Percentiles rank a stretch among this genome's conserved stretches.
These are phyloP conservation scores for Cydonia oblonga DNA, from an alignment of 331 rosid genomes.

Conservation along the genomic window DNA sequence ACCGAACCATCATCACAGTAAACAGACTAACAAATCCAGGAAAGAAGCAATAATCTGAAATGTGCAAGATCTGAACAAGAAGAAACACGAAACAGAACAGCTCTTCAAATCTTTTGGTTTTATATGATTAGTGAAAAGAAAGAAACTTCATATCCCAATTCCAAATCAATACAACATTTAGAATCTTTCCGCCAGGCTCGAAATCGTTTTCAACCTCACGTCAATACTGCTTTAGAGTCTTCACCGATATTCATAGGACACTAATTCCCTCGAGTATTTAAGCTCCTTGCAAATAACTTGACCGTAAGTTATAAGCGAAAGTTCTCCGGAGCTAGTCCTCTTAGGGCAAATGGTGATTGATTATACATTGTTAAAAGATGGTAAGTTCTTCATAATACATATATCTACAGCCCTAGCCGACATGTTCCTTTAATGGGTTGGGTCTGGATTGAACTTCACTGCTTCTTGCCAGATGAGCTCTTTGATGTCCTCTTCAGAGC, in stretches of 20 bases:
- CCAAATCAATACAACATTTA: conserved; percentile 17
- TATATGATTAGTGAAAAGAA: conserved; percentile 5
- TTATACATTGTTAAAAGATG: conserved; percentile 21
- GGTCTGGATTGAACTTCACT: conserved; percentile 74
- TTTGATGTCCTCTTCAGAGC: conserved; percentile 75
- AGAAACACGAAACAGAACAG: background rate
- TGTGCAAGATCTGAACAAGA: background rate
- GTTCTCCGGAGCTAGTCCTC: conserved; percentile 29
- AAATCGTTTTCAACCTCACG: background rate
- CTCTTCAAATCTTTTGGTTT: conserved; percentile 8
- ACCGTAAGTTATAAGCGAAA: conserved; percentile 10
- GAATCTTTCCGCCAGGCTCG: conserved; percentile 8
- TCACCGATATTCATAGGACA: background rate
- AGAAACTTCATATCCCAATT: conserved; percentile 5
- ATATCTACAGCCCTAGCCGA: conserved; percentile 25
- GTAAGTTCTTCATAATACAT: conserved; percentile 7
- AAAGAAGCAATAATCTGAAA: background rate
- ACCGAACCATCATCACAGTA: background rate
- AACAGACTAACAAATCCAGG: background rate
- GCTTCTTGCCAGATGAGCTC: conserved; percentile 90
- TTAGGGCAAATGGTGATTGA: conserved; percentile 15
- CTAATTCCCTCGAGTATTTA: background rate
- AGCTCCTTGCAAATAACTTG: conserved; percentile 28
- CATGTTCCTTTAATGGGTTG: conserved; percentile 27
- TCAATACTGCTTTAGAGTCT: conserved; percentile 1